Evolutionary conservation across 2,329 filamentous ascomycete genomes (phyloP), one percentile per base, ranked within the genome.

Genomic region (Colletotrichum tofieldiae): DNA sequence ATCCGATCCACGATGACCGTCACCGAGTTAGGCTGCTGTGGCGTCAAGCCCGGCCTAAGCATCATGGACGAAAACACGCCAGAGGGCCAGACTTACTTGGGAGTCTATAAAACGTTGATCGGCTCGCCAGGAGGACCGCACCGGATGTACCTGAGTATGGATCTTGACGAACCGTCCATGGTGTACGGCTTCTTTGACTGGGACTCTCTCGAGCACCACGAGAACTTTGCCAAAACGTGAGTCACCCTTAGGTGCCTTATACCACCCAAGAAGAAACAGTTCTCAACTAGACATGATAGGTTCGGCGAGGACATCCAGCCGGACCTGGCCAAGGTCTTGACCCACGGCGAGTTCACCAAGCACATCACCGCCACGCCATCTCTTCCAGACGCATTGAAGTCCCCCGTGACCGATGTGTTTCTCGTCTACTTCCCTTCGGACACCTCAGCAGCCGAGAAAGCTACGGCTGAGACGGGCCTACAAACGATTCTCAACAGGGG

Each of bases 101-200:
- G 32, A 23, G 70, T 70, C 12, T 77, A 68, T 68, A 68, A 65
- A 23, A 67, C 14, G 12, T 60, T 73, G 11, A 73, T 69, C 4
- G 71, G 61, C 12, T 49, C 65, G n/a, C 69, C 74, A 11, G 75
- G 74, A 0, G 76, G 75, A 9, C 77, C 77, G 2, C 73, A 69
- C 20, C 60, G 65, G 2, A 64, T 77, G 1, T 77, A 73, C 49
- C 76, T 73, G 73, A 75, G 76, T 8, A 55, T 75, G 8, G 76
- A 78, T 39, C 52, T 73, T 14, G 74, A 78, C 29, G 67, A 75
- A 16, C 75, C 77, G 5, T 69, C 63, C 29, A 72, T 72, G 6
- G 14, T 75, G 12, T 78, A 77, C 76, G 66, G 65, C 1, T 76
- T 79, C 37, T 78, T 78, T 18, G 77, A 77, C 47, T 78, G 77